A percentile compares a stretch with the other conserved stretches of the same genome.
Evolutionary conservation across 768 basidiomycete genomes (phyloP).

Genomic region (Boletus tylopilopsis): DNA sequence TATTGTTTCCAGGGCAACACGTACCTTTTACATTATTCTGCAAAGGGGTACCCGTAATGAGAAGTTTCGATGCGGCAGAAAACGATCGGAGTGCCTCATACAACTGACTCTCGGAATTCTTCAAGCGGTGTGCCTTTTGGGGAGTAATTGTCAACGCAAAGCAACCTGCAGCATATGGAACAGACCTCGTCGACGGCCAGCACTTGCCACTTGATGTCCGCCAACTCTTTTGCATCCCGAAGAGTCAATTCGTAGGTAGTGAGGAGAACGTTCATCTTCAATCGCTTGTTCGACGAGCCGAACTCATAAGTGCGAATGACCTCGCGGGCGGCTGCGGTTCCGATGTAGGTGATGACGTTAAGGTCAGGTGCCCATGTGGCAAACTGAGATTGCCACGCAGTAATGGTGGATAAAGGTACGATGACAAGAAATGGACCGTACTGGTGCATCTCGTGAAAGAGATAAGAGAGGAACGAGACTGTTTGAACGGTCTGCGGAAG

Average conservation of each 20-base stretch:
- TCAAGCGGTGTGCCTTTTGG: slow-evolving; percentile 86
- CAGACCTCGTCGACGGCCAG: slow-evolving; percentile 92
- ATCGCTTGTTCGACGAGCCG: slow-evolving; percentile 78
- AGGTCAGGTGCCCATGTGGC: slow-evolving; percentile 92
- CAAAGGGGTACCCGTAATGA: slow-evolving; percentile 97
- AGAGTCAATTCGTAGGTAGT: slow-evolving; percentile 97
- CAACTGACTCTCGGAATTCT: slow-evolving; percentile 96
- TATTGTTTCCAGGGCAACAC: slow-evolving; percentile 14
- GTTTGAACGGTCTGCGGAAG: slow-evolving; percentile 83
- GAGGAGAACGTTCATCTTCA: slow-evolving; percentile 95
- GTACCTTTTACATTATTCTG: slow-evolving; percentile 99
- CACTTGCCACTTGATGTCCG: slow-evolving; percentile 95
- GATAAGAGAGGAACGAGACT: slow-evolving; percentile 89
- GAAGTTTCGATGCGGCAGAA: slow-evolving; percentile 83
- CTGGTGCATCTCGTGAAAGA: slow-evolving; percentile 88
- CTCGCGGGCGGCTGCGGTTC: slow-evolving; percentile 80
- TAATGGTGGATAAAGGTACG: slow-evolving; percentile 95
- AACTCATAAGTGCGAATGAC: slow-evolving; percentile 94
- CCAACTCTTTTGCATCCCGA: slow-evolving; percentile 84
- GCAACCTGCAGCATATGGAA: not conserved
- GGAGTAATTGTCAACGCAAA: slow-evolving; percentile 14
- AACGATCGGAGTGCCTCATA: slow-evolving; percentile 93
- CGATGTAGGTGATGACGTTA: slow-evolving; percentile 96
- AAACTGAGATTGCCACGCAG: slow-evolving; percentile 97
- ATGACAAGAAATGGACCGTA: slow-evolving; percentile 98